Percentiles rank a stretch among this genome's conserved stretches.
phyloP scores from a whole-genome alignment of 345 rosid species.

The Lumnitzera littorea region DNA sequence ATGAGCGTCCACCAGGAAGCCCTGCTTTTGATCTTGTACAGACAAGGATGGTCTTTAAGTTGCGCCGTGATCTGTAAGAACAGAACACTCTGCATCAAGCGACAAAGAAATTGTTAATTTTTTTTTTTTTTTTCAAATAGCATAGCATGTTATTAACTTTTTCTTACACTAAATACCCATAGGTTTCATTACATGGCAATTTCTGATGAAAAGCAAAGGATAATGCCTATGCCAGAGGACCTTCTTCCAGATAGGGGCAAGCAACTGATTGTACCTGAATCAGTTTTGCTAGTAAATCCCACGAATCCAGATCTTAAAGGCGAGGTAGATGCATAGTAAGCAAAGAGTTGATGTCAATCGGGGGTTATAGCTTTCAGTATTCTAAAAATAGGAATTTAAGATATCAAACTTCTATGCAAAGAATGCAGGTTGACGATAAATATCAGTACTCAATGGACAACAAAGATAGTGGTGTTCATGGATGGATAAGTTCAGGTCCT shows the following conservation, averaged over 20 bases:
- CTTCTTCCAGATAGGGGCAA: conserved; percentile 24
- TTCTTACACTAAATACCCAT: not conserved
- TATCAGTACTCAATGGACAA: conserved; percentile 35
- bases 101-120: not conserved
- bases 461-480: conserved; percentile 33
- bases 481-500: conserved; percentile 34
- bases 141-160: too few species aligned
- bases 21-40: conserved; percentile 27
- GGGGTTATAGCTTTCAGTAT: too few species aligned
- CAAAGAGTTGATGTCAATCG: not conserved
- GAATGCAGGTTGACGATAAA: conserved; percentile 36
- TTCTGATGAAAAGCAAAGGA: conserved; percentile 27
- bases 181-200: conserved; percentile 43
- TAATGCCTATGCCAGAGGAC: conserved; percentile 40
- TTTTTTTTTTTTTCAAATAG: not conserved
- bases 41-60: conserved; percentile 30
- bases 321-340: conserved; percentile 15
- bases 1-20: conserved; percentile 21
- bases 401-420: not conserved
- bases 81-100: not conserved
- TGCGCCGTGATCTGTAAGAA: conserved; percentile 21
- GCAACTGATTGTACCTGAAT: conserved; percentile 24
- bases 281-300: conserved; percentile 27
- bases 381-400: too few species aligned
- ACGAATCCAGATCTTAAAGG: conserved; percentile 33